Evolutionary conservation across 495 filamentous ascomycete species (phyloP), one percentile per base, ranked within the genome.

Genomic region (Penicillium chermesinum): DNA sequence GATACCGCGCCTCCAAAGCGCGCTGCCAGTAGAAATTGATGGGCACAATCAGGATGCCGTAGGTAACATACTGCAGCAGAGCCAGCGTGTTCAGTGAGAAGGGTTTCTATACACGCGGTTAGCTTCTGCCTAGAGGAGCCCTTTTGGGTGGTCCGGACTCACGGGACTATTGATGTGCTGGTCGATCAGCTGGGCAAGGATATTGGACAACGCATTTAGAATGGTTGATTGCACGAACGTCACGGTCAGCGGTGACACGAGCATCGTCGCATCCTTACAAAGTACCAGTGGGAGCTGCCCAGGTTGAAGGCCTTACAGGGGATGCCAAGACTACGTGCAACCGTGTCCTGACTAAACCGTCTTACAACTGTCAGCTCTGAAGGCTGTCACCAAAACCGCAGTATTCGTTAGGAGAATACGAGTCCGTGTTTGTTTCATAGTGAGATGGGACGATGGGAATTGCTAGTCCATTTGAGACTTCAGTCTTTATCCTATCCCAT

Each of bases 21-120:
- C 66, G 71, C 63, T 88, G 89, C 90, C 90, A 98, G 55, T 86
- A 68, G 66, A 89, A 87, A 69, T 97, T 97, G 16, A 87, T 85
- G 3, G 93, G 91, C 13, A 85, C 83, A 57, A 78, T 86, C 41
- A 96, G 53, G 20, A 88, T 61, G 40, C 83, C 75, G 71, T 85
- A 96, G 40, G 88, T 59, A 46, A 86, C 61, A 66, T 95, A 96
- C 62, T 91, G 87, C 54, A 91, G 65, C 40, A 95, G 65, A 1
- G 85, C 80, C 10, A 73, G 59, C 47, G 64, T 70, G 67, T 89
- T 78, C 48, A 94, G 48, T 18, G 55, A 59, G 32, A 72, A 70
- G 21, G 73, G 66, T 5, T 32, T 44, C 60, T 63, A 25, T 7
- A 2, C 8, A 4, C 7, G 17, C 22, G 35, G 55, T 55, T 54